These are phyloP conservation scores for Phytophthora meadii DNA, from an alignment of 352 stramenopile genomes.

Conservation along the genomic window DNA sequence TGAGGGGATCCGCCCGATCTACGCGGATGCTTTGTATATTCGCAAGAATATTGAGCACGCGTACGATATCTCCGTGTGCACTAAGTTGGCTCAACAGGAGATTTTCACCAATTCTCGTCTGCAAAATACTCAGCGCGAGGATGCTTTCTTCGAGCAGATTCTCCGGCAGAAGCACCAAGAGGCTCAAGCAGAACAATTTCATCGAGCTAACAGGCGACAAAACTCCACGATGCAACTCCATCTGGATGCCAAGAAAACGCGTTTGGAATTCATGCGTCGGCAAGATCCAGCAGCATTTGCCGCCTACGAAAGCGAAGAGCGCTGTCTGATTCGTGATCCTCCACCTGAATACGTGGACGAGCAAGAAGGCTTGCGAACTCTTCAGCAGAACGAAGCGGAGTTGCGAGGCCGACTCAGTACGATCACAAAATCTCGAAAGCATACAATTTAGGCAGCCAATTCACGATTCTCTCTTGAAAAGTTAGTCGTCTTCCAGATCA, in stretches of 20 bases:
- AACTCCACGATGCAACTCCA: slow-evolving; percentile 83
- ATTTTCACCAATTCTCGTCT: slow-evolving; percentile 40
- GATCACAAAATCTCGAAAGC: slow-evolving; percentile 37
- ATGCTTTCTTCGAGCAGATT: slow-evolving; percentile 60
- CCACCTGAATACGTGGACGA: slow-evolving; percentile 53
- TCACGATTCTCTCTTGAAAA: background rate
- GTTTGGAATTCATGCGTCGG: slow-evolving; percentile 69
- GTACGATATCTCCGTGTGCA: slow-evolving; percentile 73
- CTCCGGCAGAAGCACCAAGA: slow-evolving; percentile 75
- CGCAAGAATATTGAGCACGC: slow-evolving; percentile 73
- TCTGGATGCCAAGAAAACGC: slow-evolving; percentile 77
- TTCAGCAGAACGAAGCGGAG: slow-evolving; percentile 63
- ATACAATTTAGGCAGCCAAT: slow-evolving; percentile 10
- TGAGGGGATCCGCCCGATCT: slow-evolving; percentile 71
- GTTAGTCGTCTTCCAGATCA: slow-evolving; percentile 50
- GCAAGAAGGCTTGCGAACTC: slow-evolving; percentile 43
- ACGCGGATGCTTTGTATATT: slow-evolving; percentile 80
- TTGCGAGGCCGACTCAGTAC: slow-evolving; percentile 64
- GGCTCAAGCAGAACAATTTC: slow-evolving; percentile 63
- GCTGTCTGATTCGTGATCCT: slow-evolving; percentile 54
- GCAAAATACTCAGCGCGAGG: slow-evolving; percentile 32
- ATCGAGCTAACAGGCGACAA: slow-evolving; percentile 56
- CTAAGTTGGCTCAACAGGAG: slow-evolving; percentile 66
- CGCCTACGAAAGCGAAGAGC: slow-evolving; percentile 53
- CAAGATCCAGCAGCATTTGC: slow-evolving; percentile 67